Conservation (phyloP, 2,329 filamentous ascomycete species). For the Ceratocystiopsis brevicomis region DNA sequence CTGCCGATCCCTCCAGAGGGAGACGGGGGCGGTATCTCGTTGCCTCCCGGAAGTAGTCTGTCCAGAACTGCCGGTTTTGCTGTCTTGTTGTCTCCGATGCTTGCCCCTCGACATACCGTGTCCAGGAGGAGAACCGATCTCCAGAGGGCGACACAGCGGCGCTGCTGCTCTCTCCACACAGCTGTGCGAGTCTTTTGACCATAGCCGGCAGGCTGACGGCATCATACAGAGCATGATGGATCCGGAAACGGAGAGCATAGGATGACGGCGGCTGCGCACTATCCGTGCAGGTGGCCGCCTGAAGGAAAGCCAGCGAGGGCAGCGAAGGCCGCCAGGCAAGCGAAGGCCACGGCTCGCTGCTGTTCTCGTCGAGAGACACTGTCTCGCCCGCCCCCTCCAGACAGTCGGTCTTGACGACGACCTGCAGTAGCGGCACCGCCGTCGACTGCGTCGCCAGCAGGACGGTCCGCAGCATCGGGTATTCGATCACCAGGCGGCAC, state of each 20-base stretch:
- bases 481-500: constrained; percentile 32
- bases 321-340: not conserved
- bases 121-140: no score
- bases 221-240: constrained; percentile 83
- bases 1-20: no score
- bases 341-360: not conserved
- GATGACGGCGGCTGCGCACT: not conserved
- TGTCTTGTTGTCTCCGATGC: not conserved
- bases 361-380: not conserved
- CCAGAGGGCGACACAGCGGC: no score
- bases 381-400: no score
- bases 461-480: constrained; percentile 48
- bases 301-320: constrained; percentile 2
- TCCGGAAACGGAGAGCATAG: constrained; percentile 26
- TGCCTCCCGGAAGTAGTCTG: constrained; percentile 17
- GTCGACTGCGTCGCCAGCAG: constrained; percentile 12
- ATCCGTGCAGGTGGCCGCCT: not conserved
- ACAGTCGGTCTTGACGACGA: constrained; percentile 25
- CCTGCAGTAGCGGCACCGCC: constrained; percentile 41
- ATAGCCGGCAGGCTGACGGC: constrained; percentile 56
- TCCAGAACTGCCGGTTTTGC: constrained; percentile 21
- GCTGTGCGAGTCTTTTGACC: constrained; percentile 22
- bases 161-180: constrained; percentile 5
- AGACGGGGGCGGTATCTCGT: not conserved
- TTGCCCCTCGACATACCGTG: no score